Evolutionary conservation across 1,284 basidiomycete species (phyloP), one percentile per base, ranked within the genome.

Genomic region (Porogramme epimiltina): DNA sequence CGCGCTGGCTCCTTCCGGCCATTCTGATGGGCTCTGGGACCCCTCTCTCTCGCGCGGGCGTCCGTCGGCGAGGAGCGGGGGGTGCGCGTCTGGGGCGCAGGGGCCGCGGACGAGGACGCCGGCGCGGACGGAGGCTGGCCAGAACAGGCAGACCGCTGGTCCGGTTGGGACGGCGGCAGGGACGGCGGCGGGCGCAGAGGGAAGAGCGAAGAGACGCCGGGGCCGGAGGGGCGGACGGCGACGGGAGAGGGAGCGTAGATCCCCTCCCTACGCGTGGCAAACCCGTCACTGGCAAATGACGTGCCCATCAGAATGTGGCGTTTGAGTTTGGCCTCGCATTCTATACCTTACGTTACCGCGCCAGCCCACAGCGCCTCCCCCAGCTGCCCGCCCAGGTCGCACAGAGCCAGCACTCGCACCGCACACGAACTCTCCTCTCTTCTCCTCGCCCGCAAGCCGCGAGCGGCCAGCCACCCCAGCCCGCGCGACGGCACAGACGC

Each of bases 231-330:
- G 9, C 28, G 36, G n/a, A 31, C 28, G 38, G 19, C 15, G 16
- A n/a, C 31, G 5, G 38, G 16, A 31, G 16, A 36, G 47, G 39
- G 37, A 42, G 31, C 52, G 52, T 51, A 55, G 52, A 58, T 58
- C 56, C 38, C 45, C 45, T 48, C 50, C 44, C 38, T 41, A 48
- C 49, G 52, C 55, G 49, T 54, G 49, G 55, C 47, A 48, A 49
- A 42, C 39, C 37, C 23, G 51, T 39, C 39, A 51, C 24, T 42
- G 56, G 51, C 60, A 53, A 52, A 54, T 51, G 57, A 51, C 55
- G 54, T 48, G 49, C 48, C 9, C 58, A 66, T 66, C 65, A 66
- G 65, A n/a, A 61, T 56, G 65, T 66, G 65, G 65, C 65, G 65
- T 66, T 65, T 60, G 49, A 54, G 62, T 65, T 65, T 45, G 47